phyloP scores from a whole-genome alignment of 352 stramenopile genomes.

The Phytopythium chamaehyphon region DNA sequence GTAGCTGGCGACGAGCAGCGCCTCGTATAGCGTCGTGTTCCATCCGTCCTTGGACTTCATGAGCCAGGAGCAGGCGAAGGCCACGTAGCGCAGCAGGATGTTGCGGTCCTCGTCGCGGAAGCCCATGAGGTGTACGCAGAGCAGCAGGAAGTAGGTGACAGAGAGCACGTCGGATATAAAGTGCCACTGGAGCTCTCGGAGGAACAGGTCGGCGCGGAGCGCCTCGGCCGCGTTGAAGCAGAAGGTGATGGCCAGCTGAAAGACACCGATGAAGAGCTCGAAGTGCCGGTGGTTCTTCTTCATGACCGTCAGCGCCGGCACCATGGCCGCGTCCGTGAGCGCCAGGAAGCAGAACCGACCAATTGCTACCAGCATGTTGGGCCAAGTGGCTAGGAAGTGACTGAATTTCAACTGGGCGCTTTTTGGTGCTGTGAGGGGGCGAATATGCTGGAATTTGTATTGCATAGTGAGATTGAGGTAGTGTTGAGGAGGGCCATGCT shows the following conservation, averaged over 20 bases:
- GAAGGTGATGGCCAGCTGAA: conserved; percentile 78
- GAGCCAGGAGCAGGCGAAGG: conserved; percentile 79
- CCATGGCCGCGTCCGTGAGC: conserved; percentile 69
- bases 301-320: conserved; percentile 77
- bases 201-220: conserved; percentile 59
- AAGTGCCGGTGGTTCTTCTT: conserved; percentile 82
- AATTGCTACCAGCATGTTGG: conserved; percentile 33
- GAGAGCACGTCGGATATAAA: conserved; percentile 87
- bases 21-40: conserved; percentile 68
- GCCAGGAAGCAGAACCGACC: conserved; percentile 65
- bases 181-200: conserved; percentile 75
- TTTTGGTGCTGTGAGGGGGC: too few relatives aligned
- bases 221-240: conserved; percentile 82
- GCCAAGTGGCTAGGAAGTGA: background rate
- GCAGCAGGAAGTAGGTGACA: conserved; percentile 80
- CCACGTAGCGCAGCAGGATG: conserved; percentile 82
- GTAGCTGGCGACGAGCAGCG: conserved; percentile 57
- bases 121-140: conserved; percentile 84
- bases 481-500: too few relatives aligned
- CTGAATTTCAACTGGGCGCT: background rate
- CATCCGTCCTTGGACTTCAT: conserved; percentile 84
- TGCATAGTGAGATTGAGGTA: too few relatives aligned
- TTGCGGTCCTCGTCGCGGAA: conserved; percentile 80
- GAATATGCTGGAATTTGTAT: too few relatives aligned
- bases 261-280: conserved; percentile 85